A percentile compares a stretch with the other conserved stretches of the same genome.
Conservation (phyloP, 106 monocot genomes). For the Allium cepa region DNA sequence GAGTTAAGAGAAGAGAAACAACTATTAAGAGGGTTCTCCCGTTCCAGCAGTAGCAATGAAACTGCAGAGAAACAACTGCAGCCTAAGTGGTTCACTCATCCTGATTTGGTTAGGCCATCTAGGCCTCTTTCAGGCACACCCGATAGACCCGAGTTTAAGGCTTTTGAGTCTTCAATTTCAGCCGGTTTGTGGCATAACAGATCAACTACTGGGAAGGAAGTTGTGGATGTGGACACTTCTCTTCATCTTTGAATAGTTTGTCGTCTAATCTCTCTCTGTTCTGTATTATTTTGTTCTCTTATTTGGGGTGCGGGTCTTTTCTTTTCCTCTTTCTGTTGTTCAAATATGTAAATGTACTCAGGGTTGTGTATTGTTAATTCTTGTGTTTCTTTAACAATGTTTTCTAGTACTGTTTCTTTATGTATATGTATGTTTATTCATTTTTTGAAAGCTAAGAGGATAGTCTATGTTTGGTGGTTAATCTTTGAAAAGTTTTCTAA, state of each 20-base stretch:
- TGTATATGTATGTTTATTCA: too few species aligned
- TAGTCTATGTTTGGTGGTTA: too few species aligned
- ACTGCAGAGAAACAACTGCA: background rate
- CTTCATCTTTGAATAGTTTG: conserved; percentile 55
- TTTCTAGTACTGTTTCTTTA: too few species aligned
- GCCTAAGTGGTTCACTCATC: conserved; percentile 44
- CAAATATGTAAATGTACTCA: too few species aligned
- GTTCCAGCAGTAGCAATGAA: background rate
- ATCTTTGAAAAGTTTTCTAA: too few species aligned
- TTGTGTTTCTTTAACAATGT: too few species aligned
- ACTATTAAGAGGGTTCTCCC: conserved; percentile 13
- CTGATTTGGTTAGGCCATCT: conserved; percentile 30
- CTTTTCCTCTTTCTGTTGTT: background rate
- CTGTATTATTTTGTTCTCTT: background rate
- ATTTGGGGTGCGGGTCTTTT: background rate
- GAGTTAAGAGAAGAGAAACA: conserved; percentile 58
- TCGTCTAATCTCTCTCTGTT: background rate
- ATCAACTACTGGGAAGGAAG: background rate
- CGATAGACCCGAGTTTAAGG: background rate
- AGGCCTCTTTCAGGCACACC: conserved; percentile 1
- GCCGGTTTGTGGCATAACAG: conserved; percentile 6
- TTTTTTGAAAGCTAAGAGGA: too few species aligned
- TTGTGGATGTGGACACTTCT: conserved; percentile 53
- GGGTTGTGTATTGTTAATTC: too few species aligned
- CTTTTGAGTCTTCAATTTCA: conserved; percentile 6